Conservation (phyloP, 306 rosid species). For the Casuarina glauca region DNA sequence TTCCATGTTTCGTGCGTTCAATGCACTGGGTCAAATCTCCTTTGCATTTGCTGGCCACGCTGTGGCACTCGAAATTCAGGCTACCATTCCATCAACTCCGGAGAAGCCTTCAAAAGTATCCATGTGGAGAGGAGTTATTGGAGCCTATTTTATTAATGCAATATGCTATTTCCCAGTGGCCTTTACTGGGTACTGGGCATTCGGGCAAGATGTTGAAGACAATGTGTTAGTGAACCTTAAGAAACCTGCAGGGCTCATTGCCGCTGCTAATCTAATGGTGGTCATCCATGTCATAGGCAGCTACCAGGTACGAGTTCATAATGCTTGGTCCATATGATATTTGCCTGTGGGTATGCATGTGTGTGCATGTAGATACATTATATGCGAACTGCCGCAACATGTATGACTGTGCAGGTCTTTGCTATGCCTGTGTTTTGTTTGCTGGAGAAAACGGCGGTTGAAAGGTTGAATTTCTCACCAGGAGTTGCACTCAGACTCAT, state of each 20-base stretch:
- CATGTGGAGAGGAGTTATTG: slow-evolving; percentile 89
- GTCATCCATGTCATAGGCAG: slow-evolving; percentile 91
- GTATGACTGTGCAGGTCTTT: slow-evolving; percentile 53
- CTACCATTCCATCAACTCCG: slow-evolving; percentile 89
- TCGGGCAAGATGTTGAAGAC: slow-evolving; percentile 80
- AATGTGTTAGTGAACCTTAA: slow-evolving; percentile 67
- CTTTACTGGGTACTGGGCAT: slow-evolving; percentile 80
- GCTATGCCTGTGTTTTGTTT: slow-evolving; percentile 91
- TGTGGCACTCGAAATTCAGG: slow-evolving; percentile 88
- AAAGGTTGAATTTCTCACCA: slow-evolving; percentile 51
- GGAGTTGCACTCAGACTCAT: slow-evolving; percentile 74
- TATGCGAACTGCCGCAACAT: not conserved
- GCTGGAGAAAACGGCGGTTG: slow-evolving; percentile 67
- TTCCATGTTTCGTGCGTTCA: slow-evolving; percentile 68
- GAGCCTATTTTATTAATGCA: slow-evolving; percentile 79
- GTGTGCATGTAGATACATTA: not conserved
- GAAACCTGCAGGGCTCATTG: slow-evolving; percentile 83
- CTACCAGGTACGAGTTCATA: slow-evolving; percentile 61
- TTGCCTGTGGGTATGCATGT: not conserved
- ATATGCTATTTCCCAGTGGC: slow-evolving; percentile 96
- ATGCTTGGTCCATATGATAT: not conserved
- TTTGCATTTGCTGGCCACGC: slow-evolving; percentile 97
- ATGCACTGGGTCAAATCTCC: slow-evolving; percentile 81
- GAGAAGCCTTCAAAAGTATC: slow-evolving; percentile 75
- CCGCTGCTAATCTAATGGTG: slow-evolving; percentile 90